phyloP scores from a whole-genome alignment of 495 filamentous ascomycete species.

The Astrocystis sublimbata region DNA sequence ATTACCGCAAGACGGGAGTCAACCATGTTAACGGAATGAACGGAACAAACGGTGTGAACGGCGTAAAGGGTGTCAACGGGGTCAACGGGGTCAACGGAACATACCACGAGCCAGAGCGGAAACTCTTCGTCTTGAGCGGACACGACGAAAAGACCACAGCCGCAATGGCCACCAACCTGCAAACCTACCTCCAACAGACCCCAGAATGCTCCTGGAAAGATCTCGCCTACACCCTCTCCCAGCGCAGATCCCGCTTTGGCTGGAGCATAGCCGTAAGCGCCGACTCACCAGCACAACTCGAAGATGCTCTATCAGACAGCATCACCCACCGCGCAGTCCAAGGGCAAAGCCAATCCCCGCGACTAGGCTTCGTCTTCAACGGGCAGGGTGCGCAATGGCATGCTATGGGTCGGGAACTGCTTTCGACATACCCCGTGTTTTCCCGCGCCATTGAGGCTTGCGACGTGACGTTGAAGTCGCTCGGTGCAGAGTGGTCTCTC shows the following conservation, averaged over 20 bases:
- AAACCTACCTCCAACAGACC: too few relatives aligned
- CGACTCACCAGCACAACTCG: slow-evolving; percentile 35
- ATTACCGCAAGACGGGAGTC: slow-evolving; percentile 12
- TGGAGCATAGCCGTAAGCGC: slow-evolving; percentile 43
- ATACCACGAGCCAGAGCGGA: slow-evolving; percentile 31
- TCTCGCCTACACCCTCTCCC: slow-evolving; percentile 44
- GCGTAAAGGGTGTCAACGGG: too few relatives aligned
- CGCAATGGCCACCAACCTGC: too few relatives aligned
- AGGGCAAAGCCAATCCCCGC: too few relatives aligned
- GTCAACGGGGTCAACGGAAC: slow-evolving; percentile 29
- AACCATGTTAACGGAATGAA: slow-evolving; percentile 29
- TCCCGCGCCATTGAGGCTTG: slow-evolving; percentile 26
- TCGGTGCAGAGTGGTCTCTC: slow-evolving; percentile 31
- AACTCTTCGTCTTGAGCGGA: slow-evolving; percentile 49
- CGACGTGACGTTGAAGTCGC: slow-evolving; percentile 40
- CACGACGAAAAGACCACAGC: slow-evolving; percentile 37
- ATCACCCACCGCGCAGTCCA: too few relatives aligned
- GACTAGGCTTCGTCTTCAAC: slow-evolving; percentile 42
- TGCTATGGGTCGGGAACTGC: slow-evolving; percentile 50
- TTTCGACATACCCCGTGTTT: slow-evolving; percentile 35
- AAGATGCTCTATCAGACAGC: slow-evolving; percentile 29
- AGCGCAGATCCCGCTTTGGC: slow-evolving; percentile 42
- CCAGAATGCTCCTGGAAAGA: slow-evolving; percentile 23
- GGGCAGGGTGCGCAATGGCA: slow-evolving; percentile 48
- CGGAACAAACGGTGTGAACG: too few relatives aligned